Evolutionary conservation across 225 moss, liverwort and hornwort genomes (phyloP).

Genomic region (Rhytidiadelphus loreus): DNA sequence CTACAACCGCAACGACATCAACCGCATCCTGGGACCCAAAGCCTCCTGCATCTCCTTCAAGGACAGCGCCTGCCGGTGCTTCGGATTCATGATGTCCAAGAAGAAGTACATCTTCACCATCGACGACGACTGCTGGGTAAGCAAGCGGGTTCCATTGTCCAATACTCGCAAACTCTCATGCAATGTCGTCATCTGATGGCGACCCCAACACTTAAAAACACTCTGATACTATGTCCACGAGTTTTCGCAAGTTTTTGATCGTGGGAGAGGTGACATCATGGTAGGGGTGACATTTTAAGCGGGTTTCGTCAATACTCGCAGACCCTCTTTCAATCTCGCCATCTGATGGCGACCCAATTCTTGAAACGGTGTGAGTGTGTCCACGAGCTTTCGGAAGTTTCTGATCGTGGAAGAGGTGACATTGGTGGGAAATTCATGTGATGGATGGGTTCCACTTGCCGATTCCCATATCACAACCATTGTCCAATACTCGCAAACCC

Average conservation of each 20-base stretch:
- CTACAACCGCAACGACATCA: slow-evolving; percentile 64
- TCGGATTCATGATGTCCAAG: slow-evolving; percentile 74
- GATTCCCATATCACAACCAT: background rate
- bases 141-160: background rate
- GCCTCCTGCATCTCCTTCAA: slow-evolving; percentile 63
- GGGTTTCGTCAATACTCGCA: background rate
- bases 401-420: background rate
- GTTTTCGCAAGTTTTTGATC: background rate
- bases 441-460: background rate
- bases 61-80: slow-evolving; percentile 61
- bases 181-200: background rate
- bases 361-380: background rate
- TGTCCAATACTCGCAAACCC: background rate
- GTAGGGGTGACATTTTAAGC: background rate
- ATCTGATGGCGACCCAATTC: too few species aligned
- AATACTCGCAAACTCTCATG: background rate
- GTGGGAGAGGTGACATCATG: background rate
- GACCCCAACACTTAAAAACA: too few species aligned
- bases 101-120: slow-evolving; percentile 68
- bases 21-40: slow-evolving; percentile 53
- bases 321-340: background rate
- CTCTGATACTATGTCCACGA: too few species aligned
- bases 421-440: background rate
- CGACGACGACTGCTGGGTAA: slow-evolving; percentile 62
- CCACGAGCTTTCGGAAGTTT: background rate